Evolutionary conservation across 2,329 filamentous ascomycete genomes (phyloP).

Genomic region (Fusarium sp.): DNA sequence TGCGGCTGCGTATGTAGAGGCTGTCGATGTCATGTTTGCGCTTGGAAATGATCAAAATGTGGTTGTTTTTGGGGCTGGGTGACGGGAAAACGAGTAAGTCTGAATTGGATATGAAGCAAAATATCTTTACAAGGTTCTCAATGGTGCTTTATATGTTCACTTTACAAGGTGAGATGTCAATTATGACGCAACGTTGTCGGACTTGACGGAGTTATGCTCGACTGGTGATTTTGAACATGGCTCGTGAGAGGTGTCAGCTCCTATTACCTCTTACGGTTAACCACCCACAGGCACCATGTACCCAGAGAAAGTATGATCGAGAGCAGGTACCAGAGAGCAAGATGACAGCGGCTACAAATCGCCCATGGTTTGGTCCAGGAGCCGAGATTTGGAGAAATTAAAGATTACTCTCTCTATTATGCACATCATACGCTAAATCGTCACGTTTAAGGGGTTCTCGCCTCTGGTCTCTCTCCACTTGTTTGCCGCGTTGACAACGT

Average conservation of each 20-base stretch:
- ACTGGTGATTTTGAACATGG: background rate
- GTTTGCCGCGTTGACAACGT: constrained; percentile 27
- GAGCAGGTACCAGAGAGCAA: background rate
- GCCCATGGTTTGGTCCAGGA: rapidly evolving
- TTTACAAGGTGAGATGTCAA: background rate
- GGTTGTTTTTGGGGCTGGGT: background rate
- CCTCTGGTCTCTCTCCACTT: constrained; percentile 24
- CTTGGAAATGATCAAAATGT: background rate
- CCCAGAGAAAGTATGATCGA: background rate
- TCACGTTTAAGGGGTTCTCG: constrained; percentile 24
- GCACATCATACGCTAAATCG: background rate
- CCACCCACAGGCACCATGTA: background rate
- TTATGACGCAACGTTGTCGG: background rate
- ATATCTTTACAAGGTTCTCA: too few species aligned
- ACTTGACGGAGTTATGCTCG: background rate
- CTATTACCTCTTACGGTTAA: background rate
- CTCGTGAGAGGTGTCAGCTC: background rate
- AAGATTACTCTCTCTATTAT: too few species aligned
- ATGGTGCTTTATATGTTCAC: background rate
- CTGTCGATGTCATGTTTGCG: background rate
- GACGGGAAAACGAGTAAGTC: background rate
- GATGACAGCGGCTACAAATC: background rate
- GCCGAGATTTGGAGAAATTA: too few species aligned
- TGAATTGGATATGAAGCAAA: background rate
- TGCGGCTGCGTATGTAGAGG: constrained; percentile 11